Evolutionary conservation across 345 rosid genomes (phyloP), one percentile per base, ranked within the genome.

Genomic region (Hirschfeldia incana): DNA sequence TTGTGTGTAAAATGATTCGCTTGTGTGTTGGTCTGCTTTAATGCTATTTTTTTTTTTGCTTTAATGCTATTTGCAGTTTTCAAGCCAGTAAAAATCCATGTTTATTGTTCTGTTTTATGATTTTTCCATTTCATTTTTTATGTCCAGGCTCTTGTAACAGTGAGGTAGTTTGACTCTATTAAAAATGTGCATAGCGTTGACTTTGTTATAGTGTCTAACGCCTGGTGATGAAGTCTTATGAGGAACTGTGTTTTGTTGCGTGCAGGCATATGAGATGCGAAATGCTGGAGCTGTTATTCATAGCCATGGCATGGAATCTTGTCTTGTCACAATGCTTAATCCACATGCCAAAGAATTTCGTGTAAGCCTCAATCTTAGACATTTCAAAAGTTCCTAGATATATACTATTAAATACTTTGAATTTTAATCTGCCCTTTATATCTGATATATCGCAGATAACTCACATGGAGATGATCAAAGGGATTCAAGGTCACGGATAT

Each of bases 391-490:
- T 12, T 29, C 44, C 49, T 63, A 12, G 3, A 37, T 16, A 42
- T 12, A 21, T 7, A 36, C 39, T 16, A 32, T 39, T 21, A 15
- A 17, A 46, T 73, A 76, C 67, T 7, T 63, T 39, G 39, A n/a
- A 42, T 55, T 60, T 12, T 37, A 66, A 57, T 63, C 63, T 80
- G n/a, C 70, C 26, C 33, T 51, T 69, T 32, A 0, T 80, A 28
- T 53, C 66, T 10, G 46, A 62, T 12, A 46, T 80, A 53, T 73
- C 13, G 44, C 86, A 96, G 98, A 90, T 92, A 75, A 91, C 98
- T 67, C 98, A 93, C 82, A 91, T 96, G 99, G 99, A 96, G 88
- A 90, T 93, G 99, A 91, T 96, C 72, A 95, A 95, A 85, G 99
- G 99, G 78, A 96, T 96, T 75, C 83, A 93, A 82, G 99, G 97